Conservation (phyloP, 495 filamentous ascomycete species). For the Staphylotrichum tortipilum region DNA sequence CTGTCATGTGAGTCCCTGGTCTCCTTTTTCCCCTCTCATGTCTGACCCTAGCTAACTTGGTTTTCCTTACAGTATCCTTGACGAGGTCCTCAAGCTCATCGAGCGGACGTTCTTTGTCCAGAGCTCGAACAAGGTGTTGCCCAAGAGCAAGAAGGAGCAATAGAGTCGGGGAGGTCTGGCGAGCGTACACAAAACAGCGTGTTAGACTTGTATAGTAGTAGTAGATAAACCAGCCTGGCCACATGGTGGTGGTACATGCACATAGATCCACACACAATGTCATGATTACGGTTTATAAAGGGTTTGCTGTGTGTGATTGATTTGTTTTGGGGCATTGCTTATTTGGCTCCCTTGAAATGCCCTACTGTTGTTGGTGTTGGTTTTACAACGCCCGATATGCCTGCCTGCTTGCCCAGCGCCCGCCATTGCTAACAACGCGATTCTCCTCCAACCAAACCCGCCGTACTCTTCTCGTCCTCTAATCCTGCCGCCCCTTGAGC, state of each 20-base stretch:
- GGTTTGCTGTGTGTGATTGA: no score
- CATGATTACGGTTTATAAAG: neutral
- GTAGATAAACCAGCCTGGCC: neutral
- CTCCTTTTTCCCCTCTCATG: neutral
- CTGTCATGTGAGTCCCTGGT: slow-evolving; percentile 71
- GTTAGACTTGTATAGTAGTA: slow-evolving; percentile 21
- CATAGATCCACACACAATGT: no score
- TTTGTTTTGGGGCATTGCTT: no score
- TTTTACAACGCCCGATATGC: slow-evolving; percentile 10
- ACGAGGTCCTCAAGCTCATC: slow-evolving; percentile 75
- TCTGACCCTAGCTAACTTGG: no score
- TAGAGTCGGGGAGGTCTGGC: slow-evolving; percentile 3
- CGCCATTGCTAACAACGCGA: neutral
- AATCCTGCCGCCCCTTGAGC: slow-evolving; percentile 74
- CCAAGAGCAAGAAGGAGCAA: slow-evolving; percentile 38
- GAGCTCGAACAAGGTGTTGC: slow-evolving; percentile 17
- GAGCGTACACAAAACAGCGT: slow-evolving; percentile 5
- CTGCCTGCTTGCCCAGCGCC: neutral
- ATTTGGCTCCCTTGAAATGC: slow-evolving; percentile 1
- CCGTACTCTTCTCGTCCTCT: no score
- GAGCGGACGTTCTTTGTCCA: slow-evolving; percentile 59
- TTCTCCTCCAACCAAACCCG: neutral
- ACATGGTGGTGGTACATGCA: neutral
- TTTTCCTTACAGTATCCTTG: slow-evolving; percentile 73
- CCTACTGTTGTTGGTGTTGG: no score